A percentile compares a stretch with the other conserved stretches of the same genome.
Evolutionary conservation across 2,329 filamentous ascomycete species (phyloP).

Genomic region (Fusarium decemcellulare): DNA sequence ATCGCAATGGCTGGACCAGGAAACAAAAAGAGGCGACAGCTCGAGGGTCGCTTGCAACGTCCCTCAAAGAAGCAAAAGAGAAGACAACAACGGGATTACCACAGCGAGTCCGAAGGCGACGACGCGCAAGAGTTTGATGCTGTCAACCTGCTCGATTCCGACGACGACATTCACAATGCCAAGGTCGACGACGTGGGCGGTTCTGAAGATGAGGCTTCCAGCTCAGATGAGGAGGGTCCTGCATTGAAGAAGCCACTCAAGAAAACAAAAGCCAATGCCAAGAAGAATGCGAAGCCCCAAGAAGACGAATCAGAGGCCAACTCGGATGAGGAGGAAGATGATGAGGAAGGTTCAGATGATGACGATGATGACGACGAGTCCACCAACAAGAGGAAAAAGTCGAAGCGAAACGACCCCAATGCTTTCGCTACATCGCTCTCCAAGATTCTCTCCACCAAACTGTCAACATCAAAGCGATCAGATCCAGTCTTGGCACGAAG

Average conservation of each 20-base stretch:
- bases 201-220: constrained; percentile 54
- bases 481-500: constrained; percentile 95
- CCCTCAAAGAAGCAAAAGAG: constrained; percentile 69
- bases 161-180: constrained; percentile 70
- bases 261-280: constrained; percentile 47
- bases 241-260: constrained; percentile 48
- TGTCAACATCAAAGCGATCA: constrained; percentile 83
- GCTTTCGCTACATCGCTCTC: constrained; percentile 94
- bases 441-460: constrained; percentile 92
- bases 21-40: constrained; percentile 54
- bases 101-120: constrained; percentile 67
- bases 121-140: constrained; percentile 62
- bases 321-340: constrained; percentile 40
- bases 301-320: constrained; percentile 42
- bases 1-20: constrained; percentile 51
- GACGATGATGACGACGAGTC: constrained; percentile 57
- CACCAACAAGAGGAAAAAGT: constrained; percentile 62
- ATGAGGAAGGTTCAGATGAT: constrained; percentile 53
- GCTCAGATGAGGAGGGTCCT: constrained; percentile 54
- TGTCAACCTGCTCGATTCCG: constrained; percentile 69
- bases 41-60: constrained; percentile 51
- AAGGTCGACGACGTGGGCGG: constrained; percentile 64
- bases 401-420: constrained; percentile 91
- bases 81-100: constrained; percentile 62
- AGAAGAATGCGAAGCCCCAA: constrained; percentile 43